phyloP scores from a whole-genome alignment of 352 stramenopile genomes.

The Globisporangium paroecandrum region DNA sequence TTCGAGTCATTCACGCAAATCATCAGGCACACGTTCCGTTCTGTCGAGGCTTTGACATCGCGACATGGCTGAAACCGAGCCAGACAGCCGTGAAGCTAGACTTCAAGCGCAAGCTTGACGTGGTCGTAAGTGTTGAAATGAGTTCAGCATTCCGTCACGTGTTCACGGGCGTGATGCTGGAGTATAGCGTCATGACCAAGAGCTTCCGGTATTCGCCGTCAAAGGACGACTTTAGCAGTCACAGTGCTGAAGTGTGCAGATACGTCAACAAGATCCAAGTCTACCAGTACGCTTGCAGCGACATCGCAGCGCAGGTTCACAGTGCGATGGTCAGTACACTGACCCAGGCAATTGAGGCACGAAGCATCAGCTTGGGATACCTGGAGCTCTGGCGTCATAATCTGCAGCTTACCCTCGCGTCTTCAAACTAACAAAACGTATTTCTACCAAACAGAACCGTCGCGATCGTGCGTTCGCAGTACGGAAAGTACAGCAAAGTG shows the following conservation, averaged over 20 bases:
- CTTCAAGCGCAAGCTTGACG: too few relatives aligned
- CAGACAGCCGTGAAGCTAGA: background rate
- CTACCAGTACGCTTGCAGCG: too few relatives aligned
- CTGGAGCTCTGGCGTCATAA: conserved; percentile 34
- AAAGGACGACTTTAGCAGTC: too few relatives aligned
- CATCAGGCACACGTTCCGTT: conserved; percentile 19
- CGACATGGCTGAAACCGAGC: conserved; percentile 32
- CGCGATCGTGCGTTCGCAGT: conserved; percentile 20
- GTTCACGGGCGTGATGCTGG: too few relatives aligned
- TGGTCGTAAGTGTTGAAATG: too few relatives aligned
- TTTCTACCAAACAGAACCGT: background rate
- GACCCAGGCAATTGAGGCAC: background rate
- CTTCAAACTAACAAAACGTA: background rate
- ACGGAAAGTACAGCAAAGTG: conserved; percentile 9
- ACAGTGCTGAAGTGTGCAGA: too few relatives aligned
- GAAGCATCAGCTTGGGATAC: conserved; percentile 9
- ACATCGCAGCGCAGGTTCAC: too few relatives aligned
- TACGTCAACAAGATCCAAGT: too few relatives aligned
- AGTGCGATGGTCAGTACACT: background rate
- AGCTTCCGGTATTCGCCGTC: background rate
- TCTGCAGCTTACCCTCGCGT: conserved; percentile 13
- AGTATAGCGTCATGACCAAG: background rate
- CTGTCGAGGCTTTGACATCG: conserved; percentile 39
- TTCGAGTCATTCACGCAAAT: conserved; percentile 54
- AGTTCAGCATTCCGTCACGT: too few relatives aligned